Conservation (phyloP, 768 basidiomycete genomes). For the Gloeophyllum trabeum region DNA sequence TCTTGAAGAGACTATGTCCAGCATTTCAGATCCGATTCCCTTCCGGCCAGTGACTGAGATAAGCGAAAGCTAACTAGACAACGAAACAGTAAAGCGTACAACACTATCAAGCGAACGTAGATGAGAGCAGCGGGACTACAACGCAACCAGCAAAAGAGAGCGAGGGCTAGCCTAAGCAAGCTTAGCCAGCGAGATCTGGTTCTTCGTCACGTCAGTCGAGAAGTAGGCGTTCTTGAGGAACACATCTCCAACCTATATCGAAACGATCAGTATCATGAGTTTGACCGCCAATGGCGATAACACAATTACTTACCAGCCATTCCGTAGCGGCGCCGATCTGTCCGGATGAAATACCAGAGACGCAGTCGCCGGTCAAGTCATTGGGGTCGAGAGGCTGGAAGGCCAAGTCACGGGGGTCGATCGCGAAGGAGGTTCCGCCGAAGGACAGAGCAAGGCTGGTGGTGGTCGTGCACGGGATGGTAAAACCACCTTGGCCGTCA, state of each 20-base stretch:
- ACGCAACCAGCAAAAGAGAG: neutral
- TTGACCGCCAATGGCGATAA: neutral
- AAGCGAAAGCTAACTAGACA: too few relatives aligned
- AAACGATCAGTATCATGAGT: neutral
- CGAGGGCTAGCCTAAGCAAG: slow-evolving; percentile 20
- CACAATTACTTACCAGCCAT: slow-evolving; percentile 64
- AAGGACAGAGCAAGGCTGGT: slow-evolving; percentile 44
- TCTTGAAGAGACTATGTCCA: too few relatives aligned
- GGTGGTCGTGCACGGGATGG: slow-evolving; percentile 53
- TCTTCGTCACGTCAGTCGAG: slow-evolving; percentile 47
- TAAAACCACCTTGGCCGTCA: slow-evolving; percentile 39
- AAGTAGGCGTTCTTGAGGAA: slow-evolving; percentile 75
- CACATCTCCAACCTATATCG: slow-evolving; percentile 44
- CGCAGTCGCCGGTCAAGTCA: slow-evolving; percentile 46
- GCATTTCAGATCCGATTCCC: too few relatives aligned
- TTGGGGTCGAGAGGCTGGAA: slow-evolving; percentile 42
- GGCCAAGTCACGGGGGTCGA: slow-evolving; percentile 56
- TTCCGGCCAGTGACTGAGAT: too few relatives aligned
- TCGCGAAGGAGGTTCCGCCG: slow-evolving; percentile 44
- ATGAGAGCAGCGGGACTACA: neutral
- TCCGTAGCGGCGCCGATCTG: slow-evolving; percentile 43
- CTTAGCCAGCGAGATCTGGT: slow-evolving; percentile 50
- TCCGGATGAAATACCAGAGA: slow-evolving; percentile 60
- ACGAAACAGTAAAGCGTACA: neutral
- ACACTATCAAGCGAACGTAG: neutral